These are phyloP conservation scores for Evernia prunastri DNA, from an alignment of 495 filamentous ascomycete species.

Conservation along the genomic window DNA sequence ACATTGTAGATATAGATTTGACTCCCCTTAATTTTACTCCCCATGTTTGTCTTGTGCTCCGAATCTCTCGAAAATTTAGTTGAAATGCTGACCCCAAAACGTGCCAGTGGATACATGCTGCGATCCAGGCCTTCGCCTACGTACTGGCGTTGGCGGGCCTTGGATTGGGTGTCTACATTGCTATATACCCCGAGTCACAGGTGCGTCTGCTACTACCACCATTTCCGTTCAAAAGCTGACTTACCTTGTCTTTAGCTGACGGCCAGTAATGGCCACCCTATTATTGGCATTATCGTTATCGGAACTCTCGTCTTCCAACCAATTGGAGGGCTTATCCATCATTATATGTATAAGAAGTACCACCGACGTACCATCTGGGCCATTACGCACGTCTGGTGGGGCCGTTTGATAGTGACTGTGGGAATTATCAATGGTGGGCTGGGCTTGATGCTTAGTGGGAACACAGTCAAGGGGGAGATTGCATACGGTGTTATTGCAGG, in stretches of 20 bases:
- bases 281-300: slow-evolving; percentile 57
- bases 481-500: slow-evolving; percentile 56
- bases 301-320: slow-evolving; percentile 57
- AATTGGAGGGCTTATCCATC: slow-evolving; percentile 57
- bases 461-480: slow-evolving; percentile 42
- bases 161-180: slow-evolving; percentile 51
- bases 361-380: slow-evolving; percentile 47
- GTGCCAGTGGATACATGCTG: slow-evolving; percentile 43
- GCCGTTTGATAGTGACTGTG: slow-evolving; percentile 53
- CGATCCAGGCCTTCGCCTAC: slow-evolving; percentile 52
- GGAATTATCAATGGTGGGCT: slow-evolving; percentile 67
- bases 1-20: background rate
- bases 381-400: slow-evolving; percentile 65
- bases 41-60: background rate
- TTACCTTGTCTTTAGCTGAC: slow-evolving; percentile 1
- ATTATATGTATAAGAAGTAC: slow-evolving; percentile 45
- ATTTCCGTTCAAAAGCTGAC: slow-evolving; percentile 32
- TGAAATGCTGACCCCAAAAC: background rate
- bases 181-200: slow-evolving; percentile 32
- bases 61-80: background rate
- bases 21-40: background rate
- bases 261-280: slow-evolving; percentile 30
- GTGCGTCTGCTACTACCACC: slow-evolving; percentile 14
- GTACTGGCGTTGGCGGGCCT: slow-evolving; percentile 53
- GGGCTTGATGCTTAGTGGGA: slow-evolving; percentile 49